Percentiles rank a stretch among this genome's conserved stretches.
phyloP scores from a whole-genome alignment of 768 basidiomycete species.

The Collybia nuda region DNA sequence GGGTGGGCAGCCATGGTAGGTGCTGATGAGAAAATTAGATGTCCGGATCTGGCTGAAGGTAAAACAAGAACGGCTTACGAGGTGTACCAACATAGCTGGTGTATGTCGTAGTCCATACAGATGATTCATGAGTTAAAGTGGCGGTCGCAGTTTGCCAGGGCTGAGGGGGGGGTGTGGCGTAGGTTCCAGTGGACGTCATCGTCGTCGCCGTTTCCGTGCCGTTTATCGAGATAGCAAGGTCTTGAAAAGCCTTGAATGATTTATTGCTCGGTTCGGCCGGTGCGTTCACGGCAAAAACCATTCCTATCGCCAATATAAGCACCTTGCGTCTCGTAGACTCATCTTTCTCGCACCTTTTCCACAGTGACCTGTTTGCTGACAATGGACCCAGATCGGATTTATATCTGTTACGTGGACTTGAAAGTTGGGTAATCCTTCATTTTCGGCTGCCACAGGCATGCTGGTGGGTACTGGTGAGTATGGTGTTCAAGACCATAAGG shows the following conservation, averaged over 20 bases:
- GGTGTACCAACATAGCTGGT: conserved; percentile 35
- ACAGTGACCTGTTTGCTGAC: conserved; percentile 55
- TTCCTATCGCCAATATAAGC: conserved; percentile 33
- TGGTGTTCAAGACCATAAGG: not conserved
- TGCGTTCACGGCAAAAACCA: conserved; percentile 70
- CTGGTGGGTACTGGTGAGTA: conserved; percentile 10
- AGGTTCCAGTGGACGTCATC: conserved; percentile 12
- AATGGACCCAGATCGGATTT: conserved; percentile 59
- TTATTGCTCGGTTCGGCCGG: conserved; percentile 31
- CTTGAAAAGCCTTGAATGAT: conserved; percentile 51
- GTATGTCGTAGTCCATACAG: conserved; percentile 37
- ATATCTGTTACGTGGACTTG: conserved; percentile 39
- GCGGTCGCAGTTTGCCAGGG: conserved; percentile 37
- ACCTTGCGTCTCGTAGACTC: not conserved
- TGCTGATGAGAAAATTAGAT: conserved; percentile 1
- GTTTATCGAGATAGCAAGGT: conserved; percentile 39
- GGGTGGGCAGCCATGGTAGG: conserved; percentile 18
- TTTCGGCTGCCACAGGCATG: conserved; percentile 39
- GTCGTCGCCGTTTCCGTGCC: conserved; percentile 20
- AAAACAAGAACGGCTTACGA: conserved; percentile 17
- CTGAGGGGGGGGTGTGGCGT: conserved; percentile 30
- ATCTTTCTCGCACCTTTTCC: conserved; percentile 31
- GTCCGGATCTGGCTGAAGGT: not conserved
- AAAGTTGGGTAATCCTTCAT: conserved; percentile 34
- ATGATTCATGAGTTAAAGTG: conserved; percentile 32